Evolutionary conservation across 352 stramenopile species (phyloP).

Genomic region (Halophytophthora polymorphica): DNA sequence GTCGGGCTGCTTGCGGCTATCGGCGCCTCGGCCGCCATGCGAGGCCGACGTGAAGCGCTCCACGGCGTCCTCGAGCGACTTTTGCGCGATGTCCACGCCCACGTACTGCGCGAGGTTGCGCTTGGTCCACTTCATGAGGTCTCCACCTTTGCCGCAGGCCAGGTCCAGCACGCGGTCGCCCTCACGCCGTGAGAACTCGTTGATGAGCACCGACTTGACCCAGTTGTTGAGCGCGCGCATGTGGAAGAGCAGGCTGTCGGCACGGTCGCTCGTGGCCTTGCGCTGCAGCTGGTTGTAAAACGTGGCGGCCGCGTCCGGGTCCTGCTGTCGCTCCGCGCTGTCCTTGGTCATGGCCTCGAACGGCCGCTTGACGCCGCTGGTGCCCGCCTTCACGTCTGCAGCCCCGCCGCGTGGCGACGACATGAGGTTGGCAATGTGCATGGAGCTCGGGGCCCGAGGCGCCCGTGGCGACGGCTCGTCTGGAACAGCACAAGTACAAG

Average conservation of each 20-base stretch:
- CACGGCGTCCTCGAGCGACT: slow-evolving; percentile 93
- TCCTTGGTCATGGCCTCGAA: slow-evolving; percentile 58
- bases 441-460: slow-evolving; percentile 18
- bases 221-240: slow-evolving; percentile 98
- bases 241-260: slow-evolving; percentile 94
- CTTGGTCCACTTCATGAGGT: slow-evolving; percentile 97
- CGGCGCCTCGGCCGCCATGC: slow-evolving; percentile 29
- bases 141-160: slow-evolving; percentile 97
- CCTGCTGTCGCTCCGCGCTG: slow-evolving; percentile 24
- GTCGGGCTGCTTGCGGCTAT: slow-evolving; percentile 51
- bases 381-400: slow-evolving; percentile 4
- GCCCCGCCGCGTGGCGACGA: slow-evolving; percentile 23
- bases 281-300: slow-evolving; percentile 88
- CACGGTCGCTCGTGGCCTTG: slow-evolving; percentile 65
- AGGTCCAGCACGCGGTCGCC: slow-evolving; percentile 94
- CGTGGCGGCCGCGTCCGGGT: slow-evolving; percentile 61
- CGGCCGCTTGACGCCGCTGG: slow-evolving; percentile 35
- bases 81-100: slow-evolving; percentile 96
- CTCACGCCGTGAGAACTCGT: slow-evolving; percentile 77
- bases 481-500: slow-evolving; percentile 5
- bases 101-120: slow-evolving; percentile 93
- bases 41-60: slow-evolving; percentile 74
- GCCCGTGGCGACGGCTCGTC: slow-evolving; percentile 19
- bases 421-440: slow-evolving; percentile 65
- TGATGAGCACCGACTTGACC: slow-evolving; percentile 97